A percentile compares a stretch with the other conserved stretches of the same genome.
phyloP scores from a whole-genome alignment of 345 rosid species.

The Psidium guajava region DNA sequence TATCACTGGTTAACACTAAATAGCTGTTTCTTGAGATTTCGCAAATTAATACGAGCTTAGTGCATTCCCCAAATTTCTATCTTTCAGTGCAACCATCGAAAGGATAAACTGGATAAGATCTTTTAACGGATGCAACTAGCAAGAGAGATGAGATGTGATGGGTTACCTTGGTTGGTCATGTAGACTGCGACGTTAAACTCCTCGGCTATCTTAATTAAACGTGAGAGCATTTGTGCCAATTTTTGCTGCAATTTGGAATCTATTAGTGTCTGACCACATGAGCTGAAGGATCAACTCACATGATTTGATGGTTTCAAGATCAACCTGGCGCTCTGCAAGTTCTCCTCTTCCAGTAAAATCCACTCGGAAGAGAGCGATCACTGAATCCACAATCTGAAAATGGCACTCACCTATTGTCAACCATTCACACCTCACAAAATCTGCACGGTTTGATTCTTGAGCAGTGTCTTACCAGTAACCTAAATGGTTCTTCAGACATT shows the following conservation, averaged over 20 bases:
- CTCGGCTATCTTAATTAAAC: slow-evolving; percentile 75
- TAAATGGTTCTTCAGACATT: slow-evolving; percentile 91
- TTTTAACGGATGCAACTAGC: not conserved
- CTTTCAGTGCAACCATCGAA: not conserved
- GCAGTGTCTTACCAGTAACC: slow-evolving; percentile 42
- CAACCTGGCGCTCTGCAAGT: slow-evolving; percentile 86
- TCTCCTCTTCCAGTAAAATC: slow-evolving; percentile 93
- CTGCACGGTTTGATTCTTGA: not conserved
- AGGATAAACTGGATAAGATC: not conserved
- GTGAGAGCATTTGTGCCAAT: slow-evolving; percentile 86
- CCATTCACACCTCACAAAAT: not conserved
- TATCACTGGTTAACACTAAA: not conserved
- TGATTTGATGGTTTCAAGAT: not conserved
- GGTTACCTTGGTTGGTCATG: slow-evolving; percentile 84
- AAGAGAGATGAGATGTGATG: not conserved
- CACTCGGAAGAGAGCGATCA: slow-evolving; percentile 76
- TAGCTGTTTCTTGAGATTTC: not conserved
- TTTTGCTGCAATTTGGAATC: slow-evolving; percentile 59
- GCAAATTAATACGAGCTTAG: not conserved
- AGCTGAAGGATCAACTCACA: not conserved
- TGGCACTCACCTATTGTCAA: slow-evolving; percentile 3
- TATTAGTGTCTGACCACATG: not conserved
- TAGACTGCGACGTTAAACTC: slow-evolving; percentile 90
- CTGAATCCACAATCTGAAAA: slow-evolving; percentile 70
- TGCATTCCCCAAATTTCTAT: not conserved